Conservation (phyloP, 208 protist genomes). For the Wallacemonas sp. region DNA sequence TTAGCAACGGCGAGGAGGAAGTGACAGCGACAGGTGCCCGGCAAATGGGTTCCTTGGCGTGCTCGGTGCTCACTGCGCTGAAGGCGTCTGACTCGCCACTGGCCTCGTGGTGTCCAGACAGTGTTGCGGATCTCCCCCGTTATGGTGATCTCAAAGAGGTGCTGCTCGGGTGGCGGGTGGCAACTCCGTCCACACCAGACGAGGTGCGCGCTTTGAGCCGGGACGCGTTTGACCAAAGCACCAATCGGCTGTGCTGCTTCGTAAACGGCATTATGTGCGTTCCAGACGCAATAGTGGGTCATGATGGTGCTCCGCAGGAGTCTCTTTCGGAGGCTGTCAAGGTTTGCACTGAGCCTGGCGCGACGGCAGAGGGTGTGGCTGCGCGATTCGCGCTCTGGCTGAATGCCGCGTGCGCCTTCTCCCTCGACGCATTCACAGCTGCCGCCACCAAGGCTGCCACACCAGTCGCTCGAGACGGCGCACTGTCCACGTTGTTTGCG, state of each 20-base stretch:
- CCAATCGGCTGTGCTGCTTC: slow-evolving; percentile 7
- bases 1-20: not conserved
- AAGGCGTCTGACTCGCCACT: not conserved
- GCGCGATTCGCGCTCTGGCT: not conserved
- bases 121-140: not conserved
- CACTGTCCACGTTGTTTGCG: not conserved
- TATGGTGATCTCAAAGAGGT: slow-evolving; percentile 30
- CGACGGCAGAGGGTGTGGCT: not conserved
- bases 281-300: not conserved
- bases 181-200: not conserved
- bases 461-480: not conserved
- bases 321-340: not conserved
- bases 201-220: not conserved
- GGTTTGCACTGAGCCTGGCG: not conserved
- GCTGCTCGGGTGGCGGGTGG: slow-evolving; percentile 33
- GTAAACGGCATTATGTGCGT: slow-evolving; percentile 13
- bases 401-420: not conserved
- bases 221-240: not conserved
- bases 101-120: slow-evolving; percentile 8
- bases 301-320: not conserved
- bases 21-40: not conserved
- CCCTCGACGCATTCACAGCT: not conserved
- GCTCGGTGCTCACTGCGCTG: not conserved
- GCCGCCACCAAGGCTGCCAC: too few species aligned
- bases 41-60: not conserved